A percentile compares a stretch with the other conserved stretches of the same genome.
Evolutionary conservation across 2,329 filamentous ascomycete species (phyloP).

Genomic region (Phaeophleospora eucalypticola): DNA sequence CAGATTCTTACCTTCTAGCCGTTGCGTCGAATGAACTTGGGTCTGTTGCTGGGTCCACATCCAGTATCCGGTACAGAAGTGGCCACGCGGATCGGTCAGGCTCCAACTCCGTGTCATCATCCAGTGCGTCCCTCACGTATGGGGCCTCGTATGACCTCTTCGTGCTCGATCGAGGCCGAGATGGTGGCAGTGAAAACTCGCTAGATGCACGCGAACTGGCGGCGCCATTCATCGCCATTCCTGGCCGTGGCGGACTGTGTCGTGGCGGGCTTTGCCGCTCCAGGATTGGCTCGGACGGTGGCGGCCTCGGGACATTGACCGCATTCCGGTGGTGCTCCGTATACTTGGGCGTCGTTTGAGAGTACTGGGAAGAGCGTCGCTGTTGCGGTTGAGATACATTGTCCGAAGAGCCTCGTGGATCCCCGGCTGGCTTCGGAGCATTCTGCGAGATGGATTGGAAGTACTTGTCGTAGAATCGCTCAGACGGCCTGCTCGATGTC

Average conservation of each 20-base stretch:
- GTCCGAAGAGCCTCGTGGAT: neutral
- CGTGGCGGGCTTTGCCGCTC: neutral
- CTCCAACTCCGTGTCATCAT: neutral
- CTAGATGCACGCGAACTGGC: constrained; percentile 45
- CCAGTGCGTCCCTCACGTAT: neutral
- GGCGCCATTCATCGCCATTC: too few relatives aligned
- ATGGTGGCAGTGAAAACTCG: neutral
- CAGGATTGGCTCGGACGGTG: neutral
- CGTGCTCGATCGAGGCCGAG: neutral
- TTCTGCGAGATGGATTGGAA: neutral
- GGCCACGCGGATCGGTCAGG: constrained; percentile 17
- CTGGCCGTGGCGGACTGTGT: too few relatives aligned
- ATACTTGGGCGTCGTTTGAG: neutral
- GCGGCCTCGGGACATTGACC: neutral
- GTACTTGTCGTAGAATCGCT: neutral
- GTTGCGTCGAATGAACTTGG: constrained; percentile 11
- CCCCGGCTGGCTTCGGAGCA: neutral
- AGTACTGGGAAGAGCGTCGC: neutral
- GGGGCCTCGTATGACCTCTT: neutral
- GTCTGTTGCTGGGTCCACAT: constrained; percentile 20
- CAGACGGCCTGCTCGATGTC: neutral
- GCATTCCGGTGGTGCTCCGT: neutral
- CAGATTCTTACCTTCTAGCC: constrained; percentile 14
- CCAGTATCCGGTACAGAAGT: constrained; percentile 26
- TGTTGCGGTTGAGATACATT: neutral